Conservation (phyloP, 345 rosid genomes). For the Arabidopsis arenosa region DNA sequence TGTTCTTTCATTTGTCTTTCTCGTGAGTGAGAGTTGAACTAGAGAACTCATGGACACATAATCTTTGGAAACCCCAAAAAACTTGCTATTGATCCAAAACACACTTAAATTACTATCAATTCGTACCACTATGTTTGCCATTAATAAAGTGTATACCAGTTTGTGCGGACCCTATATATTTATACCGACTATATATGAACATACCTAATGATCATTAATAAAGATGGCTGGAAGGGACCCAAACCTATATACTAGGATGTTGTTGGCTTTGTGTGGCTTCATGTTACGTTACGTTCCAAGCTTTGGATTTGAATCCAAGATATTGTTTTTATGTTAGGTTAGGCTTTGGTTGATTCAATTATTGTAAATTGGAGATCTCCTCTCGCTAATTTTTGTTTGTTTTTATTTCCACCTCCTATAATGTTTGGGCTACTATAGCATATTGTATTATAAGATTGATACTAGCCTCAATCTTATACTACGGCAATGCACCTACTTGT, state of each 20-base stretch:
- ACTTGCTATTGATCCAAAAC: not conserved
- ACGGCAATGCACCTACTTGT: slow-evolving; percentile 1
- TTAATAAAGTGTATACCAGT: not conserved
- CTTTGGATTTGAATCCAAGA: slow-evolving; percentile 4
- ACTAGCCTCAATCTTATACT: not conserved
- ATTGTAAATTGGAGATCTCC: slow-evolving; percentile 3
- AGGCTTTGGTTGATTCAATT: not conserved
- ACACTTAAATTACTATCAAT: not conserved
- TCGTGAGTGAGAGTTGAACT: not conserved
- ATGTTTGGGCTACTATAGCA: not conserved
- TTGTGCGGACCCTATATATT: slow-evolving; percentile 18
- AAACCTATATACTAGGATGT: slow-evolving; percentile 36
- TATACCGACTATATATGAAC: not conserved
- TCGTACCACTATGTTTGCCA: not conserved
- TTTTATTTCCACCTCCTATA: not conserved
- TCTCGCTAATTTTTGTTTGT: not conserved
- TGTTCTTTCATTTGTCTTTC: not conserved
- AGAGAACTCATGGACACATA: not conserved
- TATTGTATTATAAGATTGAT: not conserved
- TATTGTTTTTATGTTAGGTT: slow-evolving; percentile 18
- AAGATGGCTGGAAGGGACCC: slow-evolving; percentile 33
- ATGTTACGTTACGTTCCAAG: slow-evolving; percentile 25
- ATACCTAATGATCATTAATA: slow-evolving; percentile 29
- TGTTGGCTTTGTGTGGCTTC: slow-evolving; percentile 43
- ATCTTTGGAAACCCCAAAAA: not conserved